These are phyloP conservation scores for Ceriops tagal DNA, from an alignment of 345 rosid genomes.

Conservation along the genomic window DNA sequence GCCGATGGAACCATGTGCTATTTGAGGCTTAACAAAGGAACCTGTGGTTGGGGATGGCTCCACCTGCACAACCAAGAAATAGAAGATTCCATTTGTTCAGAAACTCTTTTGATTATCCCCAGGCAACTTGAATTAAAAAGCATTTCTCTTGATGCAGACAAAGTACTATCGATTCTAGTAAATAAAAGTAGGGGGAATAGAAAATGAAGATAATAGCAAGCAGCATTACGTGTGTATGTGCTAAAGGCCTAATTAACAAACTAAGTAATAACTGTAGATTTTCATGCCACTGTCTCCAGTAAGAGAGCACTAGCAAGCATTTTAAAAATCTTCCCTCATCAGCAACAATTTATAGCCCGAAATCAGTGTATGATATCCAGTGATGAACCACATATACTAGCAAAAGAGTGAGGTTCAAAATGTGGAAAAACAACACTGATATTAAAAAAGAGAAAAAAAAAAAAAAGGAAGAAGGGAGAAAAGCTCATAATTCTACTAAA, in stretches of 20 bases:
- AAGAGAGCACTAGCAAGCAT: conserved; percentile 5
- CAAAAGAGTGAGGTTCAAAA: conserved; percentile 35
- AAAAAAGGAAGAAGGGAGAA: not conserved
- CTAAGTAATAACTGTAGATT: not conserved
- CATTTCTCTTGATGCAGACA: not conserved
- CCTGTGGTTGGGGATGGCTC: conserved; percentile 99
- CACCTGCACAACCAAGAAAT: conserved; percentile 50
- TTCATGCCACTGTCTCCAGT: conserved; percentile 8
- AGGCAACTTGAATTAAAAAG: not conserved
- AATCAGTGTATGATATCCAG: conserved; percentile 17
- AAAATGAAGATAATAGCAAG: conserved; percentile 20
- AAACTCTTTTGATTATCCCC: not conserved
- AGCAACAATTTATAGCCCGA: conserved; percentile 17
- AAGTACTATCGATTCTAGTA: not conserved
- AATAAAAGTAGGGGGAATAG: conserved; percentile 10
- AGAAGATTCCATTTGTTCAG: not conserved
- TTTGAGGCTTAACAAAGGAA: conserved; percentile 63
- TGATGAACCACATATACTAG: conserved; percentile 29
- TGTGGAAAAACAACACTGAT: conserved; percentile 56
- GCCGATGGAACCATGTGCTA: conserved; percentile 33
- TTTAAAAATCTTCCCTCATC: conserved; percentile 10
- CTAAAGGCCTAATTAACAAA: conserved; percentile 10
- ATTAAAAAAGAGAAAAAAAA: conserved; percentile 10
- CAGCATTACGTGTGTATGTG: conserved; percentile 1
- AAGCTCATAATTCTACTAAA: conserved; percentile 15